Conservation (phyloP, 495 filamentous ascomycete genomes). For the Aspergillus indologenus region DNA sequence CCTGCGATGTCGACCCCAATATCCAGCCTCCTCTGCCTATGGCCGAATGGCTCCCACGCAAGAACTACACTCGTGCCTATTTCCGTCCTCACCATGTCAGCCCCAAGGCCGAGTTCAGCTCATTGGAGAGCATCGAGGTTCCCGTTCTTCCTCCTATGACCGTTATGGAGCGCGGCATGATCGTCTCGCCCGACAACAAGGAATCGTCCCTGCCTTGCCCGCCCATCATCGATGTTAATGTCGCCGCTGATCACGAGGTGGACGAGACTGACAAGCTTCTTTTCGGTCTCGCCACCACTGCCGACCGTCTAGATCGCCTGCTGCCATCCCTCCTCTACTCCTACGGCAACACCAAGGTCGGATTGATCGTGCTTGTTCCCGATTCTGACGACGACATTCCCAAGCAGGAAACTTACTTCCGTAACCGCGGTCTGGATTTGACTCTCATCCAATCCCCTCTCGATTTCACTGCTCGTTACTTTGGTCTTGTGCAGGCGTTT, state of each 20-base stretch:
- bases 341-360: slow-evolving; percentile 49
- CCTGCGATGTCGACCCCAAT: slow-evolving; percentile 39
- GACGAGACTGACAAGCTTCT: slow-evolving; percentile 51
- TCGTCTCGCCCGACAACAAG: slow-evolving; percentile 39
- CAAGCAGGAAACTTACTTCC: slow-evolving; percentile 47
- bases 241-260: slow-evolving; percentile 39
- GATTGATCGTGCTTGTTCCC: slow-evolving; percentile 48
- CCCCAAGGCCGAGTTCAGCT: slow-evolving; percentile 40
- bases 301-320: slow-evolving; percentile 47
- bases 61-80: slow-evolving; percentile 50
- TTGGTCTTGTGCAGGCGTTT: slow-evolving; percentile 58
- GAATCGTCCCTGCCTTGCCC: slow-evolving; percentile 42
- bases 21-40: slow-evolving; percentile 39
- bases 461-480: slow-evolving; percentile 61
- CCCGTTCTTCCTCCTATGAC: slow-evolving; percentile 46
- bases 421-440: slow-evolving; percentile 50
- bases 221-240: slow-evolving; percentile 44
- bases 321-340: slow-evolving; percentile 49
- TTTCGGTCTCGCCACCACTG: slow-evolving; percentile 51
- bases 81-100: slow-evolving; percentile 42
- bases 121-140: slow-evolving; percentile 40
- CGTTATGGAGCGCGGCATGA: slow-evolving; percentile 46
- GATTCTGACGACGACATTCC: slow-evolving; percentile 44
- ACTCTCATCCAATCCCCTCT: slow-evolving; percentile 52
- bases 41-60: slow-evolving; percentile 46